A percentile compares a stretch with the other conserved stretches of the same genome.
Evolutionary conservation across 305 asterid species (phyloP).

Genomic region (Petunia hybrid): DNA sequence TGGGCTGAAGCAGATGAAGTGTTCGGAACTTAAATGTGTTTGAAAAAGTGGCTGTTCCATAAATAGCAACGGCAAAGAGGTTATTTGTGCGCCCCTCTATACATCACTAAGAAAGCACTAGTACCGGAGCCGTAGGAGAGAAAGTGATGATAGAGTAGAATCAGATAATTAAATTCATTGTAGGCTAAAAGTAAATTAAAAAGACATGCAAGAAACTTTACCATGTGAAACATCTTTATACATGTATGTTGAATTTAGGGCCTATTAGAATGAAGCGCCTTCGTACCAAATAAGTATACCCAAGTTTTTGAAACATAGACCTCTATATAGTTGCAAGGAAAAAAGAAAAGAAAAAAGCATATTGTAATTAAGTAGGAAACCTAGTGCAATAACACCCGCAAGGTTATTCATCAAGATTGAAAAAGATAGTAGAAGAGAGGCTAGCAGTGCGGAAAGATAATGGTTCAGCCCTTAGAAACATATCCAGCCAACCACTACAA

Average conservation of each 20-base stretch:
- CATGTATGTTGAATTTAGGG: slow-evolving; percentile 1
- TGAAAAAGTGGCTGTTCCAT: too few species aligned
- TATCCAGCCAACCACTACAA: background rate
- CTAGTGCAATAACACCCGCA: background rate
- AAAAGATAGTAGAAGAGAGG: background rate
- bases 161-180: background rate
- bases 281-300: background rate
- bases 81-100: background rate
- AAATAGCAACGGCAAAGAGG: too few species aligned
- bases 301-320: background rate
- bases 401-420: background rate
- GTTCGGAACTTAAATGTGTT: too few species aligned
- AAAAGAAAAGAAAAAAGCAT: background rate
- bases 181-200: background rate
- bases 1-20: too few species aligned
- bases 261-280: slow-evolving; percentile 19
- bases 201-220: background rate
- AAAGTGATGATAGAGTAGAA: background rate
- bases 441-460: background rate
- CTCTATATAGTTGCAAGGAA: slow-evolving; percentile 19
- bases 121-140: background rate
- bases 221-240: background rate
- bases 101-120: slow-evolving; percentile 23
- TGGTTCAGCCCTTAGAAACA: slow-evolving; percentile 5
- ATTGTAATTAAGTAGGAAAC: background rate